Evolutionary conservation across 495 filamentous ascomycete genomes (phyloP).

Genomic region (Aspergillus taichungensis): DNA sequence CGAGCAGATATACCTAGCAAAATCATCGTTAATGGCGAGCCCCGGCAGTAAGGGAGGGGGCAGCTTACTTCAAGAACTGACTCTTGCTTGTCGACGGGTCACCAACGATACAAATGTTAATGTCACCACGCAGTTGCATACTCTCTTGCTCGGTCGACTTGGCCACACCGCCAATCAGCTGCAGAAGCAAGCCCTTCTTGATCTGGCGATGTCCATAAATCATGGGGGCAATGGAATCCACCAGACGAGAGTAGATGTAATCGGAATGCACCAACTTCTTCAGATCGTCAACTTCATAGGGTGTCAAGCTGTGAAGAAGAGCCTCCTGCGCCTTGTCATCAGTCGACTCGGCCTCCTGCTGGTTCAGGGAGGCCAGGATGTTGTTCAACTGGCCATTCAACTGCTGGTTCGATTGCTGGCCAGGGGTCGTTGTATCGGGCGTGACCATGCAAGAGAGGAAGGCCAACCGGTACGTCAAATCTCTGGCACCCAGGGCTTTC

Average conservation of each 20-base stretch:
- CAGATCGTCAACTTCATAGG: slow-evolving; percentile 81
- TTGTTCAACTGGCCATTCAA: slow-evolving; percentile 65
- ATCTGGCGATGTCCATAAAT: slow-evolving; percentile 96
- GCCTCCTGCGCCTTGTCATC: slow-evolving; percentile 84
- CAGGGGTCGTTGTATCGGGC: slow-evolving; percentile 74
- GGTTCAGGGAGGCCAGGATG: slow-evolving; percentile 73
- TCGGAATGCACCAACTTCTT: slow-evolving; percentile 89
- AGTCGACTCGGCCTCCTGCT: slow-evolving; percentile 55
- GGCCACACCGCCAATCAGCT: slow-evolving; percentile 85
- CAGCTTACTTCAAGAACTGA: slow-evolving; percentile 79
- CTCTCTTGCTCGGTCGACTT: slow-evolving; percentile 80
- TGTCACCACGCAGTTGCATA: slow-evolving; percentile 88
- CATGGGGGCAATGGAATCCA: slow-evolving; percentile 93
- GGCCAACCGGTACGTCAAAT: slow-evolving; percentile 93
- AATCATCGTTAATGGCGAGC: slow-evolving; percentile 3
- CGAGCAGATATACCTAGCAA: slow-evolving; percentile 70
- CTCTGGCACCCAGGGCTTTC: slow-evolving; percentile 86
- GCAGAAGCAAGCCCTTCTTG: slow-evolving; percentile 92
- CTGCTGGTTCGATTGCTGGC: slow-evolving; percentile 55
- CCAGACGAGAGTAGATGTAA: slow-evolving; percentile 87
- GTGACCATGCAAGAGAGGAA: slow-evolving; percentile 97
- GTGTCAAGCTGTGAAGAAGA: slow-evolving; percentile 72
- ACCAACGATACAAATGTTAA: slow-evolving; percentile 98
- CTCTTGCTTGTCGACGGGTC: slow-evolving; percentile 98
- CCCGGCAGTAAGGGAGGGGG: not conserved